Conservation (phyloP, 768 basidiomycete genomes). For the Hydnomerulius pinastri region DNA sequence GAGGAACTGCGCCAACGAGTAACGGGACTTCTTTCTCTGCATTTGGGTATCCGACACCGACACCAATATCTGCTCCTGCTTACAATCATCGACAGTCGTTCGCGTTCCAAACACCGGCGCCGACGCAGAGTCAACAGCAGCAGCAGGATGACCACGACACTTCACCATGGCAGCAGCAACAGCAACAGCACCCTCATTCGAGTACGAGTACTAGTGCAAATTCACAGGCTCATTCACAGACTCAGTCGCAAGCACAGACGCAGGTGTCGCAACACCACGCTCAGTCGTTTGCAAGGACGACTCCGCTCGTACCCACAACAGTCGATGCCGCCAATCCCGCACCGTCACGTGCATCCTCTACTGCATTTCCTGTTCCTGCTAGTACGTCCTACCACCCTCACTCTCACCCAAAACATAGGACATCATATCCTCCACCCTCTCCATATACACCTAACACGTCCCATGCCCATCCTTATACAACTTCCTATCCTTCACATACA, state of each 20-base stretch:
- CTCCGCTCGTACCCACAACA: constrained; percentile 31
- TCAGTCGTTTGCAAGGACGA: constrained; percentile 27
- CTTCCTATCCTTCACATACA: constrained; percentile 10
- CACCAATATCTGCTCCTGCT: constrained; percentile 18
- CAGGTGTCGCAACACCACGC: constrained; percentile 14
- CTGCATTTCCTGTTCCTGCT: constrained; percentile 15
- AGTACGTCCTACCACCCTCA: no score
- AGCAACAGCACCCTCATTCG: constrained; percentile 25
- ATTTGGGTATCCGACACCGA: constrained; percentile 24
- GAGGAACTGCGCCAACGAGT: constrained; percentile 1
- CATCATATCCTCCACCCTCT: constrained; percentile 20
- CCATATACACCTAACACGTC: constrained; percentile 22
- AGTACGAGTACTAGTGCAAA: constrained; percentile 6
- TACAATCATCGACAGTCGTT: constrained; percentile 25
- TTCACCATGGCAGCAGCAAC: constrained; percentile 18
- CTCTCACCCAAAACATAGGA: constrained; percentile 20
- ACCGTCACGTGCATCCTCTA: constrained; percentile 7
- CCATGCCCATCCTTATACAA: constrained; percentile 10
- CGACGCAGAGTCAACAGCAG: constrained; percentile 20
- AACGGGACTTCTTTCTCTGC: constrained; percentile 21
- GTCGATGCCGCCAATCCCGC: constrained; percentile 19
- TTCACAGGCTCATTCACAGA: constrained; percentile 16
- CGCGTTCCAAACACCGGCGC: constrained; percentile 17
- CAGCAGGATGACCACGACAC: constrained; percentile 22
- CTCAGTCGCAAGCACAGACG: constrained; percentile 19